phyloP scores from a whole-genome alignment of 805 yeast genomes.

The Nakazawaea ernobii region DNA sequence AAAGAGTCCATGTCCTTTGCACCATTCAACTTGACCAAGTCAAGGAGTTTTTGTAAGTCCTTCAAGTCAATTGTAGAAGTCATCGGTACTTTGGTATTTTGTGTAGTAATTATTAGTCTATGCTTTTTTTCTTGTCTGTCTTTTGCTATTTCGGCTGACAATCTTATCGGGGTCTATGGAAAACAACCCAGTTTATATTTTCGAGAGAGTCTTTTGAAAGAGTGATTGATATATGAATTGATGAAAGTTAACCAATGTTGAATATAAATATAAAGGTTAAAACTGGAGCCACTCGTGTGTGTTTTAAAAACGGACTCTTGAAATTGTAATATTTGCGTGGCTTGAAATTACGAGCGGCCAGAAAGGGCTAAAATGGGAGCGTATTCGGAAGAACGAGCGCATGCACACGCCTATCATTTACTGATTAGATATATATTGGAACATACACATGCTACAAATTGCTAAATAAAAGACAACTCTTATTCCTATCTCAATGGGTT shows the following conservation, averaged over 20 bases:
- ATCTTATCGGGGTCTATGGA: not conserved
- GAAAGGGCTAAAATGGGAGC: not conserved
- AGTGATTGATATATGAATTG: too few species aligned
- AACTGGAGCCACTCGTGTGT: not conserved
- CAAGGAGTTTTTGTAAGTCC: slow-evolving; percentile 2
- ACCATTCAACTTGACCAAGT: slow-evolving; percentile 3
- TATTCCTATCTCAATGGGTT: too few species aligned
- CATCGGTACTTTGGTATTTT: not conserved
- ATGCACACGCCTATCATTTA: too few species aligned
- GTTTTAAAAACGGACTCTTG: too few species aligned
- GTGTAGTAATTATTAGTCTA: not conserved
- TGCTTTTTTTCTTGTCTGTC: not conserved
- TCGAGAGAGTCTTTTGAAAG: too few species aligned
- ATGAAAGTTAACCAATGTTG: too few species aligned
- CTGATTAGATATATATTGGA: too few species aligned
- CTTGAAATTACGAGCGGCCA: not conserved
- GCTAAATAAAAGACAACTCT: too few species aligned
- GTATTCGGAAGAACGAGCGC: not conserved
- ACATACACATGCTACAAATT: too few species aligned
- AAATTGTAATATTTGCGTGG: not conserved
- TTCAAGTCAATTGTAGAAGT: not conserved
- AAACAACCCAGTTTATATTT: not conserved
- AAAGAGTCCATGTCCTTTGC: slow-evolving; percentile 3
- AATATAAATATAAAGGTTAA: not conserved
- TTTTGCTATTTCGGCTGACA: too few species aligned